These are phyloP conservation scores for Amorphotheca resinae DNA, from an alignment of 495 filamentous ascomycete genomes.

Conservation along the genomic window DNA sequence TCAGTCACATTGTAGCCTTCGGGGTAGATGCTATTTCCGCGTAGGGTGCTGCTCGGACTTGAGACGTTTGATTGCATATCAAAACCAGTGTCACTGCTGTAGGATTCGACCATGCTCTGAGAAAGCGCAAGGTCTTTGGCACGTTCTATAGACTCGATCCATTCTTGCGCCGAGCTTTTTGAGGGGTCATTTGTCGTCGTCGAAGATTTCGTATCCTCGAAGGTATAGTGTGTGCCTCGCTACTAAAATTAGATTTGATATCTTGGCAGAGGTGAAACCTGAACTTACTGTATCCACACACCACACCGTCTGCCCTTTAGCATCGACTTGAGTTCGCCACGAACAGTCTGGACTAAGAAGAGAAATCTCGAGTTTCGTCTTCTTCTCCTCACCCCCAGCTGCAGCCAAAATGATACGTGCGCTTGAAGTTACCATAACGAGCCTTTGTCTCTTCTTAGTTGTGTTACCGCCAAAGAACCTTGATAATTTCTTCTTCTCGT, in stretches of 20 bases:
- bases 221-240: constrained; percentile 83
- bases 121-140: constrained; percentile 70
- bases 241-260: constrained; percentile 24
- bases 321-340: constrained; percentile 69
- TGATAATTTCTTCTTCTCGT: constrained; percentile 68
- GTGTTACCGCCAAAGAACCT: constrained; percentile 83
- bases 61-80: constrained; percentile 61
- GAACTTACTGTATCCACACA: constrained; percentile 73
- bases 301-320: constrained; percentile 78
- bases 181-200: constrained; percentile 22
- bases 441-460: constrained; percentile 81
- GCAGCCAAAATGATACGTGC: constrained; percentile 81
- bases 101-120: constrained; percentile 52
- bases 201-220: constrained; percentile 77
- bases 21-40: constrained; percentile 26
- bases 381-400: constrained; percentile 93
- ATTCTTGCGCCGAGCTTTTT: constrained; percentile 59
- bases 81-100: constrained; percentile 56
- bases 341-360: constrained; percentile 57
- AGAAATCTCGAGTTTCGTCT: constrained; percentile 80
- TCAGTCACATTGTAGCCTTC: constrained; percentile 33
- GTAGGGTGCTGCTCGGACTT: constrained; percentile 62
- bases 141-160: constrained; percentile 73
- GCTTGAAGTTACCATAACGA: constrained; percentile 92
- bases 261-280: neutral